phyloP scores from a whole-genome alignment of 164 flowering plant species.

The Litsea cubeba region DNA sequence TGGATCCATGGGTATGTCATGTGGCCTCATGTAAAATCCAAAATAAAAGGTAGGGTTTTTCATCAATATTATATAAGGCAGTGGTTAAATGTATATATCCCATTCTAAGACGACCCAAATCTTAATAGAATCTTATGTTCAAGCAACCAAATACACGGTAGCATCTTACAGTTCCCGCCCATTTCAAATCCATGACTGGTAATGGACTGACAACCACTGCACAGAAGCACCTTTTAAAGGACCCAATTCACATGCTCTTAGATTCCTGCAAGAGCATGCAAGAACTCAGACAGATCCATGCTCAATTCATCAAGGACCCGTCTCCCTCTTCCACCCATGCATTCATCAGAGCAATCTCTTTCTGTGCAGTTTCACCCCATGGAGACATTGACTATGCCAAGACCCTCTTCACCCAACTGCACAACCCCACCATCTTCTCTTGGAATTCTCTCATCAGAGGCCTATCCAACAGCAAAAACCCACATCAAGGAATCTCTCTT shows the following conservation, averaged over 20 bases:
- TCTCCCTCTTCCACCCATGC: slow-evolving; percentile 7
- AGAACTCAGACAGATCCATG: slow-evolving; percentile 21
- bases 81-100: too few species aligned
- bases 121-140: too few species aligned
- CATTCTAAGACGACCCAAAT: too few species aligned
- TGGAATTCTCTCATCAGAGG: slow-evolving; percentile 32
- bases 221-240: not conserved
- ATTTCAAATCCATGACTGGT: not conserved
- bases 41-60: too few species aligned
- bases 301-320: slow-evolving; percentile 13
- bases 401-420: slow-evolving; percentile 16
- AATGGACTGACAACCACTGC: not conserved
- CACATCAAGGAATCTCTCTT: slow-evolving; percentile 19
- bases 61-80: too few species aligned
- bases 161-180: not conserved
- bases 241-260: slow-evolving; percentile 7
- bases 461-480: slow-evolving; percentile 13
- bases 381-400: slow-evolving; percentile 28
- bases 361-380: slow-evolving; percentile 26
- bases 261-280: slow-evolving; percentile 25
- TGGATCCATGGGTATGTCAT: too few species aligned
- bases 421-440: slow-evolving; percentile 16
- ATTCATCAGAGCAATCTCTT: slow-evolving; percentile 13
- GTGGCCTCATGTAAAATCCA: too few species aligned
- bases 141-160: too few species aligned